Percentiles rank a stretch among this genome's conserved stretches.
These are phyloP conservation scores for Hypoxylon crocopeplum DNA, from an alignment of 495 filamentous ascomycete genomes.

Conservation along the genomic window DNA sequence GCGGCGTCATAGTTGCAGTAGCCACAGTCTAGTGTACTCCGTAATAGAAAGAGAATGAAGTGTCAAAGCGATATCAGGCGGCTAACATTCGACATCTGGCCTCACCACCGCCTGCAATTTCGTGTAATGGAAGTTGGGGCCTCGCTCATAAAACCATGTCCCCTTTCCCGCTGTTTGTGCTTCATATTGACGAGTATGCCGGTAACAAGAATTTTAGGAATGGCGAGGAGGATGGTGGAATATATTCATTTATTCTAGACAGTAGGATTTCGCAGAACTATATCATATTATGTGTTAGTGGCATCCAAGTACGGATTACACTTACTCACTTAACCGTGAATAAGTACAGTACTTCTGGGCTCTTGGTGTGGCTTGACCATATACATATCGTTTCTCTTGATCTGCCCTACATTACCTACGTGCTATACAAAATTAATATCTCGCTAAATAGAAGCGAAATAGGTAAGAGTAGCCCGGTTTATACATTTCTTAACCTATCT, in stretches of 20 bases:
- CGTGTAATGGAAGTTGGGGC: conserved; percentile 4
- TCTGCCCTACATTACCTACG: neutral
- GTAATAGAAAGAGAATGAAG: neutral
- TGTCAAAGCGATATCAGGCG: conserved; percentile 17
- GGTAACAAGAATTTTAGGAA: no score
- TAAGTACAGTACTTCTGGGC: neutral
- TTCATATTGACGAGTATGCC: no score
- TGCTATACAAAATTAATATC: neutral
- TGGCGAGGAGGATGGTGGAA: neutral
- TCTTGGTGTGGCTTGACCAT: neutral
- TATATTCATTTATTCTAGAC: conserved; percentile 3
- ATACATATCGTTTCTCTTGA: neutral
- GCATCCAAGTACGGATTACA: no score
- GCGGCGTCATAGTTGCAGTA: conserved; percentile 8
- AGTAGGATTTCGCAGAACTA: neutral
- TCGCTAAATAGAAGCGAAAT: conserved; percentile 29
- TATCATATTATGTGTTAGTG: no score
- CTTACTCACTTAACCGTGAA: no score
- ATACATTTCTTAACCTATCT: conserved; percentile 1
- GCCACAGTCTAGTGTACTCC: conserved; percentile 1
- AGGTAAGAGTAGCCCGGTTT: conserved; percentile 1
- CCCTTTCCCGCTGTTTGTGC: no score
- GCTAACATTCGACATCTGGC: conserved; percentile 10
- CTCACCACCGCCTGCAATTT: conserved; percentile 17
- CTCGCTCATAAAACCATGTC: neutral